phyloP scores from a whole-genome alignment of 768 basidiomycete species.

The Mycena floridula region DNA sequence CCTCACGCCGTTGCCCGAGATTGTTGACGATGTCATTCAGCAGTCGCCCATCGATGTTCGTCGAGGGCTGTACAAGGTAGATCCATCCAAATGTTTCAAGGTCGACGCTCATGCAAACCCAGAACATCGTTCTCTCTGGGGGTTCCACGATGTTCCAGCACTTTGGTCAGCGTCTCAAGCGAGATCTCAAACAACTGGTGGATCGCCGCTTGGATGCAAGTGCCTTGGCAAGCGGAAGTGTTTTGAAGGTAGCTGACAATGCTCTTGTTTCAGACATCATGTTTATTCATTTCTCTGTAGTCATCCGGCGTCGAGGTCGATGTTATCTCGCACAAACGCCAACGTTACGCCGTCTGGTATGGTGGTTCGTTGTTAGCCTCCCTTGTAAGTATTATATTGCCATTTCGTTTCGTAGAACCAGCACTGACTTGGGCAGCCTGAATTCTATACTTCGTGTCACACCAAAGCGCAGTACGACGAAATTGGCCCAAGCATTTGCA shows the following conservation, averaged over 20 bases:
- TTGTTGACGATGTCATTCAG: constrained; percentile 95
- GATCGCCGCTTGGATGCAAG: constrained; percentile 83
- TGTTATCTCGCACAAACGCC: constrained; percentile 96
- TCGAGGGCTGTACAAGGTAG: constrained; percentile 90
- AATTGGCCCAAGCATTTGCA: constrained; percentile 86
- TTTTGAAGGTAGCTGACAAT: constrained; percentile 70
- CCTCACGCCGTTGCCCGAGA: constrained; percentile 90
- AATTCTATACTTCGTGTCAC: constrained; percentile 92
- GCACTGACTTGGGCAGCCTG: constrained; percentile 54
- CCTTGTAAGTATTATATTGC: constrained; percentile 46
- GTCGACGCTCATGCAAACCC: not conserved
- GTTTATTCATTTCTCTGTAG: too few species aligned
- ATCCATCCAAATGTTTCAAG: constrained; percentile 2
- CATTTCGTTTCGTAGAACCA: not conserved
- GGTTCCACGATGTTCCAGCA: constrained; percentile 99
- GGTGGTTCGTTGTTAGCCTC: constrained; percentile 94
- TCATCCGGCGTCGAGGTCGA: constrained; percentile 97
- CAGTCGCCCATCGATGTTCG: constrained; percentile 95
- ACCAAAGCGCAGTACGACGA: constrained; percentile 94
- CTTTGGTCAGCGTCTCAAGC: constrained; percentile 94
- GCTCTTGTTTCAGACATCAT: too few species aligned
- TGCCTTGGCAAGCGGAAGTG: constrained; percentile 66
- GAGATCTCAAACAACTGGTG: constrained; percentile 91
- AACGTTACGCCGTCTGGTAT: constrained; percentile 97
- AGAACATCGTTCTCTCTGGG: constrained; percentile 97